phyloP scores from a whole-genome alignment of 2,329 filamentous ascomycete species.

The Xylaria sp. region DNA sequence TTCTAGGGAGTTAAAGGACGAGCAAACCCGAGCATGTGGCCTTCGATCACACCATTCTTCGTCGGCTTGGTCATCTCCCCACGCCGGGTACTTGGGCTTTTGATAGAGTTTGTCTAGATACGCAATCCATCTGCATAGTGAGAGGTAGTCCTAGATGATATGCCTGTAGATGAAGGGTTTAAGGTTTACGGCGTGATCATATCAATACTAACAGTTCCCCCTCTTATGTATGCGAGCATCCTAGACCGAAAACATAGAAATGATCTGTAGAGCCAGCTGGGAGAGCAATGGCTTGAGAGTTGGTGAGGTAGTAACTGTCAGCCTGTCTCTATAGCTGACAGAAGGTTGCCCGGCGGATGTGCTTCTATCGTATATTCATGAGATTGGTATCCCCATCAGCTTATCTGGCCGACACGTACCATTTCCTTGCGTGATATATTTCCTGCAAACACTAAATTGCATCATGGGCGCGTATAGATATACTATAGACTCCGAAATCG shows the following conservation, averaged over 20 bases:
- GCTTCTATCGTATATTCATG: no score
- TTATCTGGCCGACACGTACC: neutral
- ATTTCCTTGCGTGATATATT: neutral
- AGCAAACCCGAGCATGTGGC: neutral
- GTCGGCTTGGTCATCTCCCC: neutral
- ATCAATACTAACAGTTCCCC: neutral
- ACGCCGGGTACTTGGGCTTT: no score
- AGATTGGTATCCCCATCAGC: neutral
- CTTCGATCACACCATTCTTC: no score
- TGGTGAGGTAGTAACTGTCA: no score
- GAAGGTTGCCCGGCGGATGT: no score
- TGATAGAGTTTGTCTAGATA: neutral
- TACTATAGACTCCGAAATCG: no score
- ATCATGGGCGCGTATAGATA: no score
- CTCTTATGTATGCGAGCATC: neutral
- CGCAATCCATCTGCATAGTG: neutral
- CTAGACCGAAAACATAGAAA: neutral
- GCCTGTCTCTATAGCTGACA: no score
- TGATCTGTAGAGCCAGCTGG: neutral
- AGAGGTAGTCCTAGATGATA: neutral
- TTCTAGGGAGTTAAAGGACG: neutral
- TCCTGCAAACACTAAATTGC: no score
- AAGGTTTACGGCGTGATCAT: neutral
- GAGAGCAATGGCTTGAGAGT: neutral
- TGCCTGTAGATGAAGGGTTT: neutral